Evolutionary conservation across 1,139 yeast genomes (phyloP), one percentile per base, ranked within the genome.

Genomic region (Lodderomyces jiufengensis): DNA sequence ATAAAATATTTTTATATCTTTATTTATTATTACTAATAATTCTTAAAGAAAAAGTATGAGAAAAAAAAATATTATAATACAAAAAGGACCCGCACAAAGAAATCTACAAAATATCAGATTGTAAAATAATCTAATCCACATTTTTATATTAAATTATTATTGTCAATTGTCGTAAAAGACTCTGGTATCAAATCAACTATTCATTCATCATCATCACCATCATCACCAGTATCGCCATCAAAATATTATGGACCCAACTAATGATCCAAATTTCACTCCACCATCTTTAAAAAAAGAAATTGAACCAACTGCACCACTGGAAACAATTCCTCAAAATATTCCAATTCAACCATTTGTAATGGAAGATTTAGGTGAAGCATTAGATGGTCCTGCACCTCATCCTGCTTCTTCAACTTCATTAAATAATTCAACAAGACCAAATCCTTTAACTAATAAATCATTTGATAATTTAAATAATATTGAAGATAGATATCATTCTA

Each of bases 241-340:
- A n/a, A n/a, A n/a, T 27, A 34, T 13, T 22, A 83, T 84, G 94
- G 94, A 84, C 54, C 94, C 94, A 22, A 81, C 85, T 5, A 75
- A 78, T 61, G 92, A 83, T 48, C 90, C 92, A 22, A 76, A 82
- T 55, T 84, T 83, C 55, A 73, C 76, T 33, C 88, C 90, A 7
- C 86, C 88, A 3, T 76, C 84, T 9, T 68, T 75, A 32, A 73
- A 78, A 40, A 77, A 74, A 32, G 61, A 69, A 44, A 64, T 78
- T 27, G 77, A 74, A 49, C 90, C 92, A 6, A 77, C 88, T 4
- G 85, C 86, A 3, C 84, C 86, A 3, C 70, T 80, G 10, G 79
- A 81, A 3, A 69, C 76, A 43, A 87, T 87, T 49, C 95, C 95
- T 1, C 70, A 74, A 42, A 76, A 80, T 38, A 77, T 76, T 35